Evolutionary conservation across 202 grass and related monocot genomes (phyloP), one percentile per base, ranked within the genome.

Genomic region (Setaria italica): DNA sequence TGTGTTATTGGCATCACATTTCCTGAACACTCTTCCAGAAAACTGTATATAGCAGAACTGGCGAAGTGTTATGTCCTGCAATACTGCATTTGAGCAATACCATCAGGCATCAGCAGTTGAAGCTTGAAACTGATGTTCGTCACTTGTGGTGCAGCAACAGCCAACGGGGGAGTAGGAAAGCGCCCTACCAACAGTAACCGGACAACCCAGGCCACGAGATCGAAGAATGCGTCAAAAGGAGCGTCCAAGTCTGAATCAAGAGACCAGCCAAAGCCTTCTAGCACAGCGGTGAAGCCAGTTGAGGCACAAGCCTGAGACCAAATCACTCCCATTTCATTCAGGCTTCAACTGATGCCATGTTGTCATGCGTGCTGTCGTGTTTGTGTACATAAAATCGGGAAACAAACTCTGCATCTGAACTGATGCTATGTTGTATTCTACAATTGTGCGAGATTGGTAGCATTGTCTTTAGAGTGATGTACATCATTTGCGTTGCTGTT

Each of bases 271-370:
- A 67, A 39, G 65, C 85, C 77, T 67, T 63, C 71, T 34, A 78
- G 46, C 39, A 39, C 85, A 19, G 9, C 77, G 4, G 9, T 14
- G n/a, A 82, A 88, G 69, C 29, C 33, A 25, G 70, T 77, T 8
- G 81, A 91, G 76, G 5, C 76, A 66, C 15, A 48, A 25, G 85
- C 76, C 76, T 91, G 85, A 88, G 72, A 82, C 70, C 37, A 16
- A 54, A 25, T 41, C 32, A 2, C 30, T 20, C 32, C 0, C 43
- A 30, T 58, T 37, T 70, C 63, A 70, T 56, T 35, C 20, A 59
- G 54, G 9, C 39, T 41, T 41, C 11, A 33, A 14, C 41, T 88
- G 35, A 48, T 72, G 49, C 5, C 12, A 67, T 16, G 39, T 55
- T 76, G 51, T 64, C 62, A 62, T 84, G 83, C 53, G 37, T 84